Evolutionary conservation across 2,329 filamentous ascomycete genomes (phyloP), one percentile per base, ranked within the genome.

Genomic region (Hymenoscyphus repandus): DNA sequence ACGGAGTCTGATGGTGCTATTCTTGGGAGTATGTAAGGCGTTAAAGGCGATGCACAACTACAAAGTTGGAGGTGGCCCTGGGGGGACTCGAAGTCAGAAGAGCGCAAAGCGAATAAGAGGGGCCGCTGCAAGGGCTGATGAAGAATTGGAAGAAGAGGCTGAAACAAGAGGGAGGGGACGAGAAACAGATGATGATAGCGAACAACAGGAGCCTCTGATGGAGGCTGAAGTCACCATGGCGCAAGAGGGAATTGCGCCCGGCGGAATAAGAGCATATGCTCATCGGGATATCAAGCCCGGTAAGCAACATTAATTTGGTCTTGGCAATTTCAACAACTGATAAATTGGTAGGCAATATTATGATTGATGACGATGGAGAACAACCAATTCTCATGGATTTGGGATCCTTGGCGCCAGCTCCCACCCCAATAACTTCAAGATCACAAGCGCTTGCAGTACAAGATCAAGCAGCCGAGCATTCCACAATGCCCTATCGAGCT

Each of bases 231-330:
- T 85, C 32, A 80, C 79, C 13, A 73, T 79, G 39, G 79, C 80
- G 53, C 82, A 86, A 59, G 80, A 85, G 57, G 84, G 87, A 2
- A 77, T 84, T 42, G 79, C 79, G 39, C 81, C 84, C 9, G 86
- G 87, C 12, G 81, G 83, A 51, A 74, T 81, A 54, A 78, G 88
- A 60, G 88, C 90, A 17, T 99, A 96, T 69, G 88, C 93, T 55
- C 93, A 99, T 70, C 79, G 93, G 60, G 93, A 99, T 70, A 96
- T 99, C 68, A 99, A 99, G 70, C 93, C 93, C 62, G 92, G 89
- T 90, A 74, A 63, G 78, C 62, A 36, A 12, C 22, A 18, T 18
- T 9, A 27, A 3, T 5, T 11, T 15, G 17, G 42, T 20, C 4
- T 11, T 15, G 22, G 17, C 6, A 12, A 18, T 11, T 15, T 13